Evolutionary conservation across 2,329 filamentous ascomycete genomes (phyloP).

Genomic region (Colletotrichum brevisporum): DNA sequence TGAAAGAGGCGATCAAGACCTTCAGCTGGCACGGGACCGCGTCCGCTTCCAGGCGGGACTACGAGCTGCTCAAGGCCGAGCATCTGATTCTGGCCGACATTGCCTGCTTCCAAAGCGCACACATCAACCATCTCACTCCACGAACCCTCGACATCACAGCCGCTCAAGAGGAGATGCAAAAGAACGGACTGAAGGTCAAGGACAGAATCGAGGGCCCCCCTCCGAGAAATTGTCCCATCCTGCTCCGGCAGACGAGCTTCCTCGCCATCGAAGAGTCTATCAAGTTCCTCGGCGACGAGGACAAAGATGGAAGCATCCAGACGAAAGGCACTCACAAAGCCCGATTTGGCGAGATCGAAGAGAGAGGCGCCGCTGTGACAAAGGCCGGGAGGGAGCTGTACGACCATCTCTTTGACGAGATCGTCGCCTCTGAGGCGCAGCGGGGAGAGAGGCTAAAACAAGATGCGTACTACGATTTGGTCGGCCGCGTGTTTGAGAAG

Average conservation of each 20-base stretch:
- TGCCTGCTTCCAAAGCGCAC: conserved; percentile 55
- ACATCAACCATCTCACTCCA: conserved; percentile 69
- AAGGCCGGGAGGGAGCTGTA: conserved; percentile 59
- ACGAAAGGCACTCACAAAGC: conserved; percentile 58
- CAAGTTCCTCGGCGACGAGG: conserved; percentile 50
- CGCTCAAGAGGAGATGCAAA: conserved; percentile 59
- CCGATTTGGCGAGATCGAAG: conserved; percentile 67
- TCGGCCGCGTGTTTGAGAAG: conserved; percentile 47
- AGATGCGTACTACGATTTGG: conserved; percentile 30
- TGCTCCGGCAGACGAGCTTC: conserved; percentile 68
- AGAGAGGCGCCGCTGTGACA: conserved; percentile 65
- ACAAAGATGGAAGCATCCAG: not conserved
- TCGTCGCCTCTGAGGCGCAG: conserved; percentile 40
- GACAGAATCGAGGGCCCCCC: conserved; percentile 66
- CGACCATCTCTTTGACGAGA: conserved; percentile 54
- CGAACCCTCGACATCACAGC: conserved; percentile 63
- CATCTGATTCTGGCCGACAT: conserved; percentile 65
- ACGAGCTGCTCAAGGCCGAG: conserved; percentile 55
- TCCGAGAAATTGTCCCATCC: conserved; percentile 56
- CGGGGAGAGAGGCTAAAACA: conserved; percentile 33
- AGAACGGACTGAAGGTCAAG: conserved; percentile 58
- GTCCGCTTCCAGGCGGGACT: conserved; percentile 56
- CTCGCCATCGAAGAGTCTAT: conserved; percentile 63
- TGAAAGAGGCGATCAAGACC: conserved; percentile 58
- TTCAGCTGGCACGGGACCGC: conserved; percentile 63